phyloP scores from a whole-genome alignment of 2,329 filamentous ascomycete species.

The Phialocephala sp. region DNA sequence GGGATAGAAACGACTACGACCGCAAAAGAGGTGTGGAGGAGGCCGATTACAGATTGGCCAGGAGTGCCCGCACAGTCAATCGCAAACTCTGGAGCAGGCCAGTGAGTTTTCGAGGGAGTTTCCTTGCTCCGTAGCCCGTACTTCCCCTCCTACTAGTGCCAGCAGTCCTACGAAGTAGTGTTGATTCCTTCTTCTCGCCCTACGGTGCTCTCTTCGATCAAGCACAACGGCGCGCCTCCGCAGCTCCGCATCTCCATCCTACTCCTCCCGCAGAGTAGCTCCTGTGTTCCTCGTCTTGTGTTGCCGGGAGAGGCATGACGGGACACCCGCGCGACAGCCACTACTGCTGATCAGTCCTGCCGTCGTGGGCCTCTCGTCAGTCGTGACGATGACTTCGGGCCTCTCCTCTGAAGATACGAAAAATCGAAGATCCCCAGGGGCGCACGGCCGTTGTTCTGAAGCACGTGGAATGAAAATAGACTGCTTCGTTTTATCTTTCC shows the following conservation, averaged over 20 bases:
- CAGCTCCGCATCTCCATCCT: background rate
- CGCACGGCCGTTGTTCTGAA: slow-evolving; percentile 11
- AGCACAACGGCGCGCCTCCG: background rate
- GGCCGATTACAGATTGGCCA: background rate
- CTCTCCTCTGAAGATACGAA: slow-evolving; percentile 1
- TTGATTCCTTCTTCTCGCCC: background rate
- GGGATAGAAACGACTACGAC: background rate
- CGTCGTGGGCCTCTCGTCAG: background rate
- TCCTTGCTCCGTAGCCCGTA: background rate
- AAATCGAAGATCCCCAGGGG: background rate
- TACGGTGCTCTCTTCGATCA: background rate
- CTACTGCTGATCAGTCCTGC: background rate
- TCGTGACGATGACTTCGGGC: slow-evolving; percentile 8
- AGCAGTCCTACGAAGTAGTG: no score
- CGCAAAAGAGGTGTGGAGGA: background rate
- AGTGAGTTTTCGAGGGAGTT: background rate
- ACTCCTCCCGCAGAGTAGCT: background rate
- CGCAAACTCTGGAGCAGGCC: background rate
- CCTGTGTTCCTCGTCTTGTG: slow-evolving; percentile 7
- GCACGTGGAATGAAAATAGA: slow-evolving; percentile 13
- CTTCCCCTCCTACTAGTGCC: background rate
- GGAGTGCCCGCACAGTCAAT: background rate
- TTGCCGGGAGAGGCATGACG: background rate
- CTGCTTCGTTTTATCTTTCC: slow-evolving; percentile 5
- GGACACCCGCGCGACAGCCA: background rate